Conservation (phyloP, 805 yeast species). For the Yamadazyma insecticola region DNA sequence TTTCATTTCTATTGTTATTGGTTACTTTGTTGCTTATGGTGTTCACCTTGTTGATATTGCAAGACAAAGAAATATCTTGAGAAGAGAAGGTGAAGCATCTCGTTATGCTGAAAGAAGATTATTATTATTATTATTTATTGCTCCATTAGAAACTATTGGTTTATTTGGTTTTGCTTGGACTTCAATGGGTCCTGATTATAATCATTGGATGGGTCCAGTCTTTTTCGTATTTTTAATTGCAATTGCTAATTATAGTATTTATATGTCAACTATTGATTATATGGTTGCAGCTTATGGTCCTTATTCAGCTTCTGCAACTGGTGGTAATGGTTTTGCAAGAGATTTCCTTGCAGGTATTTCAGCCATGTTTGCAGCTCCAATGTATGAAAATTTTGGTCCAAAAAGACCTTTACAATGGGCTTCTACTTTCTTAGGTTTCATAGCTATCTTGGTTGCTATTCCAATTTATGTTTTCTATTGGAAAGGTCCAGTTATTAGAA, state of each 20-base stretch:
- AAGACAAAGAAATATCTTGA: slow-evolving; percentile 22
- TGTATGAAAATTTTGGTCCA: slow-evolving; percentile 29
- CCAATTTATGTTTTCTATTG: slow-evolving; percentile 37
- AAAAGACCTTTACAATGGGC: slow-evolving; percentile 33
- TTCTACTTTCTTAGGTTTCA: slow-evolving; percentile 31
- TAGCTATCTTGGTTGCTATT: slow-evolving; percentile 28
- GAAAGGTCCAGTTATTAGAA: slow-evolving; percentile 35
- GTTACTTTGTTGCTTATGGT: slow-evolving; percentile 30
- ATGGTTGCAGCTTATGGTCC: slow-evolving; percentile 41
- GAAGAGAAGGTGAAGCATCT: slow-evolving; percentile 19
- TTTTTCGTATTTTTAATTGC: slow-evolving; percentile 33
- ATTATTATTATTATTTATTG: slow-evolving; percentile 30
- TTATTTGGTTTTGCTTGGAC: slow-evolving; percentile 41
- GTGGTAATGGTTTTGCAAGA: slow-evolving; percentile 40
- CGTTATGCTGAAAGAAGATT: slow-evolving; percentile 25
- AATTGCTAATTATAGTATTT: slow-evolving; percentile 36
- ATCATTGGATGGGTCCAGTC: slow-evolving; percentile 41
- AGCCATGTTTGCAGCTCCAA: slow-evolving; percentile 34
- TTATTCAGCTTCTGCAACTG: slow-evolving; percentile 41
- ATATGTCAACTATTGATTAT: slow-evolving; percentile 42
- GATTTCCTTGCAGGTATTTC: slow-evolving; percentile 38
- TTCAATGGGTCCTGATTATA: slow-evolving; percentile 30
- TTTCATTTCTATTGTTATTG: slow-evolving; percentile 29
- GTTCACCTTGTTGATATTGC: slow-evolving; percentile 29
- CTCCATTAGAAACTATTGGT: slow-evolving; percentile 35